These are phyloP conservation scores for Austroboletus eburneus DNA, from an alignment of 768 basidiomycete genomes.

Conservation along the genomic window DNA sequence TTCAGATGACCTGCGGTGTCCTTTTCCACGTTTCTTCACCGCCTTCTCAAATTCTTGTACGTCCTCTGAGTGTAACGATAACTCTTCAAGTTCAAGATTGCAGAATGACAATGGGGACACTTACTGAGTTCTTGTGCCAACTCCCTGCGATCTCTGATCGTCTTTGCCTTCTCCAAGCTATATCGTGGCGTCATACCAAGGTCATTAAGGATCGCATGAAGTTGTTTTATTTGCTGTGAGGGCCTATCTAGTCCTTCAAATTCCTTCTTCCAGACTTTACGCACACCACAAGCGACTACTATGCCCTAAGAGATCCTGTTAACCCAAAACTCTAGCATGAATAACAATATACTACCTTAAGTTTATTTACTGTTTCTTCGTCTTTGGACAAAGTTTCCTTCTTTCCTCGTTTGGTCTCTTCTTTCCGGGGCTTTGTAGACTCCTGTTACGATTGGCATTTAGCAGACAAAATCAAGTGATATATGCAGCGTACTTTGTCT, in stretches of 20 bases:
- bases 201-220: constrained; percentile 61
- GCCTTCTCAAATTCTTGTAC: constrained; percentile 66
- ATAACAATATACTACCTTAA: constrained; percentile 51
- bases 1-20: constrained; percentile 6
- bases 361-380: constrained; percentile 68
- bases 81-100: not conserved
- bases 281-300: constrained; percentile 70
- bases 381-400: constrained; percentile 46
- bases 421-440: constrained; percentile 20
- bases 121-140: constrained; percentile 73
- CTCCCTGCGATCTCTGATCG: constrained; percentile 70
- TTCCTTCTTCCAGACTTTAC: constrained; percentile 73
- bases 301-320: constrained; percentile 42
- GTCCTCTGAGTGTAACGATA: constrained; percentile 49
- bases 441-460: constrained; percentile 10
- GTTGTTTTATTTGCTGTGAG: constrained; percentile 58
- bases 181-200: constrained; percentile 79
- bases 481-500: constrained; percentile 28
- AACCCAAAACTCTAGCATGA: not conserved
- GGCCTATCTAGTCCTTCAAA: constrained; percentile 56
- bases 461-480: not conserved
- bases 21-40: constrained; percentile 29
- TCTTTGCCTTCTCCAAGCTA: constrained; percentile 77
- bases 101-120: constrained; percentile 17
- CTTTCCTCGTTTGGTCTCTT: constrained; percentile 26